Percentiles rank a stretch among this genome's conserved stretches.
Conservation (phyloP, 805 yeast genomes). For the Dipodascus geniculatus region DNA sequence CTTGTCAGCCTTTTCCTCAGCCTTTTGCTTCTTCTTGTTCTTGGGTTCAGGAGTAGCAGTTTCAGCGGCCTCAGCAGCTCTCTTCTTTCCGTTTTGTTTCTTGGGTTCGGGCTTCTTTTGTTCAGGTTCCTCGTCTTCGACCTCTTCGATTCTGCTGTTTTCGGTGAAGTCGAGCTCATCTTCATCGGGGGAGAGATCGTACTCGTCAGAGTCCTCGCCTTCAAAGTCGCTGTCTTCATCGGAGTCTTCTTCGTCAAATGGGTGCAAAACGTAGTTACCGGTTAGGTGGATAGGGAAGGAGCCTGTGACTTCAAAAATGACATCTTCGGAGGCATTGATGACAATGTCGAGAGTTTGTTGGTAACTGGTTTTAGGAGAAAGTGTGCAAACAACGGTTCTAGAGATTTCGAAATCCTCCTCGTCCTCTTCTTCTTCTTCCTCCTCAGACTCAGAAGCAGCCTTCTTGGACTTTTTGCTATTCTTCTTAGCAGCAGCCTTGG, state of each 20-base stretch:
- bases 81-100: slow-evolving; percentile 20
- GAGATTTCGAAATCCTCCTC: slow-evolving; percentile 67
- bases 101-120: slow-evolving; percentile 21
- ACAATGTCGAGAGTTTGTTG: slow-evolving; percentile 90
- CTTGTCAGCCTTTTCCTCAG: slow-evolving; percentile 40
- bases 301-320: slow-evolving; percentile 89
- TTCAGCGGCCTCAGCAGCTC: slow-evolving; percentile 21
- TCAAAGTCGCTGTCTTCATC: slow-evolving; percentile 35
- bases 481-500: slow-evolving; percentile 18
- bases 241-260: slow-evolving; percentile 62
- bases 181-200: slow-evolving; percentile 16
- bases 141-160: slow-evolving; percentile 27
- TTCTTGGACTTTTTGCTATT: slow-evolving; percentile 36
- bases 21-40: slow-evolving; percentile 21
- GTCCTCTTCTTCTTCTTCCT: slow-evolving; percentile 44
- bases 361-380: slow-evolving; percentile 65
- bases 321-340: slow-evolving; percentile 87
- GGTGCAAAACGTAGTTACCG: slow-evolving; percentile 95
- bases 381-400: slow-evolving; percentile 78
- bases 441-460: slow-evolving; percentile 39
- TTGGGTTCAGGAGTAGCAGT: slow-evolving; percentile 26
- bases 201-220: slow-evolving; percentile 24
- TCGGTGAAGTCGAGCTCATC: slow-evolving; percentile 18
- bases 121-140: slow-evolving; percentile 34
- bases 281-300: slow-evolving; percentile 84